Evolutionary conservation across 2,329 filamentous ascomycete species (phyloP).

Genomic region (Curvularia hawaiiensis): DNA sequence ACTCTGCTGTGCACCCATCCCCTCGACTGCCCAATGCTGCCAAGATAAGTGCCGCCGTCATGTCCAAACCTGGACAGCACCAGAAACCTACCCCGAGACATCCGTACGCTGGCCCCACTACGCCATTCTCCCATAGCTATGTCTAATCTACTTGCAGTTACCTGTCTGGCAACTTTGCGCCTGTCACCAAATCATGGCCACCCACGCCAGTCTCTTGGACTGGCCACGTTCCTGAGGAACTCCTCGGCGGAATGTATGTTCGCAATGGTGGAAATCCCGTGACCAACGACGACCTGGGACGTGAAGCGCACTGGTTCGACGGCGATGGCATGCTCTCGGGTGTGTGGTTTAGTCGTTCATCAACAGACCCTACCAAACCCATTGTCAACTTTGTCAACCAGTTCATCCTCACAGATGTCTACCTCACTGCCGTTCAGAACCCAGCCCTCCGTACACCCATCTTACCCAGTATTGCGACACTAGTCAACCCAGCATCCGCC

Average conservation of each 20-base stretch:
- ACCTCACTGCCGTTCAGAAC: constrained; percentile 59
- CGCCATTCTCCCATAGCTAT: neutral
- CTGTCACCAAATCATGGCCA: constrained; percentile 61
- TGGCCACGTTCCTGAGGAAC: constrained; percentile 66
- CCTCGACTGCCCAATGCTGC: constrained; percentile 19
- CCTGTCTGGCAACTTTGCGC: constrained; percentile 72
- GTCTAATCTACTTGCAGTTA: constrained; percentile 52
- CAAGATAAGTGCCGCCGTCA: constrained; percentile 18
- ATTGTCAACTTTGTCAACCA: constrained; percentile 71
- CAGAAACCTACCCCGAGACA: constrained; percentile 41
- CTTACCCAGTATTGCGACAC: constrained; percentile 69
- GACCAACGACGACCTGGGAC: constrained; percentile 62
- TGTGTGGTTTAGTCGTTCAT: constrained; percentile 61
- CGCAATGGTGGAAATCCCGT: constrained; percentile 74
- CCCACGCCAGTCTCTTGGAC: constrained; percentile 63
- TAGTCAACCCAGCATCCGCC: constrained; percentile 64
- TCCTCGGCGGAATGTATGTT: constrained; percentile 72
- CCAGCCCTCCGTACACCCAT: constrained; percentile 60
- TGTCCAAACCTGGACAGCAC: constrained; percentile 29
- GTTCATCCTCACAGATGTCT: constrained; percentile 71
- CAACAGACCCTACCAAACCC: constrained; percentile 47
- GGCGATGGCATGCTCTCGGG: constrained; percentile 77
- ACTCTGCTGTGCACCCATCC: neutral
- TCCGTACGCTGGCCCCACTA: constrained; percentile 42
- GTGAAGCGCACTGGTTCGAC: constrained; percentile 75